Base-by-base conservation (phyloP, 805 yeast species). In the Candida broadrunensis region DNA sequence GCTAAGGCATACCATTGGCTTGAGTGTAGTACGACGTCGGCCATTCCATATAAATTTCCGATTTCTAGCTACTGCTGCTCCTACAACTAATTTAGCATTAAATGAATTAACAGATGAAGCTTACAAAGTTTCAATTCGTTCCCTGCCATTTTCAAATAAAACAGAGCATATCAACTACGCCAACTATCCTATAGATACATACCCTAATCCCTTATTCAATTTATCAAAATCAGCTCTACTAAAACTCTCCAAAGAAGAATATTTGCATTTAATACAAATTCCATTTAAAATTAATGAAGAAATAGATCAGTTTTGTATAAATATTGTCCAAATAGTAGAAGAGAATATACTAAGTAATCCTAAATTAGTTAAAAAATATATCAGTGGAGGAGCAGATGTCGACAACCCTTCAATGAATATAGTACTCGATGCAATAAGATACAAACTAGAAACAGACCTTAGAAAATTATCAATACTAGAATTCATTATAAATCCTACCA, bases 181-280 rank as follows among this genome's bases (percentile, higher is more conserved):
- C 38, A 31, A 39, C 34, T 5, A 58, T 16, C 55, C 57, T 5
- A 27, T 33, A 16, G 55, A 58, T 34, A 44, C 56, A 5, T 54
- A 51, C 41, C 66, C 67, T 5, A 67, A 68, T 35, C 73, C 75
- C 3, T 53, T 69, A 26, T 60, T 52, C 38, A 38, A 49, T 13
- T 56, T 64, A 58, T 29, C 49, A 13, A 56, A 58, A 33, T 49
- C 47, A 1, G 59, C 65, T 33, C 39, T 69, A 1, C 25, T 54
- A n/a, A 24, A 26, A 2, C 54, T 70, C 23, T 42, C 46, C 6
- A 42, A 39, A 7, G 15, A 39, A 4, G 63, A 63, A 24, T 59
- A 61, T 34, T 17, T 31, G 8, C 60, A 64, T 39, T 49, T 69
- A n/a, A 42, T 55, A 3, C 38, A 43, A 5, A 44, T 63, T 15